phyloP scores from a whole-genome alignment of 2,329 filamentous ascomycete genomes.

The Metarhizium album region DNA sequence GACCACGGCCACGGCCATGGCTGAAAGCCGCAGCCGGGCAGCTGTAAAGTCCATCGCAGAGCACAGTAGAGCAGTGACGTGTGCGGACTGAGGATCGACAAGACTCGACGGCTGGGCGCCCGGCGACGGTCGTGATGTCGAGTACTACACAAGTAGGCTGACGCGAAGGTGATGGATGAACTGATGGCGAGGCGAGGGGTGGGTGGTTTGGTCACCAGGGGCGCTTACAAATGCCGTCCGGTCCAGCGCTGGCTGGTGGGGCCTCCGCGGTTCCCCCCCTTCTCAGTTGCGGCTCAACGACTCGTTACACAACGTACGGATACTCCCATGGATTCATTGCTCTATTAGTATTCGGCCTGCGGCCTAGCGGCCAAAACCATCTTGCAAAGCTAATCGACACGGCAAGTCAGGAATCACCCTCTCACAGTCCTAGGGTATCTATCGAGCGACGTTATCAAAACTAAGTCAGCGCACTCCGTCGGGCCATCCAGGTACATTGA shows the following conservation, averaged over 20 bases:
- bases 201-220: too few species aligned
- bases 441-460: neutral
- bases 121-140: too few species aligned
- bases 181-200: too few species aligned
- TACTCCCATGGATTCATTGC: neutral
- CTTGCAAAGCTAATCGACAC: neutral
- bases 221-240: conserved; percentile 1
- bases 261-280: too few species aligned
- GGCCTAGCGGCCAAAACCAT: neutral
- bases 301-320: too few species aligned
- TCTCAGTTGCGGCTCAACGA: too few species aligned
- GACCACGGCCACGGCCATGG: conserved; percentile 37
- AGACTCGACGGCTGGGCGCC: too few species aligned
- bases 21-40: conserved; percentile 34
- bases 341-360: neutral
- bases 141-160: too few species aligned
- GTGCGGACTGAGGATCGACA: neutral
- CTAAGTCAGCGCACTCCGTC: neutral
- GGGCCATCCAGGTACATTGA: neutral
- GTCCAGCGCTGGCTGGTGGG: too few species aligned
- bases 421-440: neutral
- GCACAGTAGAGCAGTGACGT: neutral
- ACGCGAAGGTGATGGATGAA: too few species aligned
- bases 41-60: conserved; percentile 39
- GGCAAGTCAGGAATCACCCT: neutral